phyloP scores from a whole-genome alignment of 2,329 filamentous ascomycete species.

The Sclerotinia borealis region DNA sequence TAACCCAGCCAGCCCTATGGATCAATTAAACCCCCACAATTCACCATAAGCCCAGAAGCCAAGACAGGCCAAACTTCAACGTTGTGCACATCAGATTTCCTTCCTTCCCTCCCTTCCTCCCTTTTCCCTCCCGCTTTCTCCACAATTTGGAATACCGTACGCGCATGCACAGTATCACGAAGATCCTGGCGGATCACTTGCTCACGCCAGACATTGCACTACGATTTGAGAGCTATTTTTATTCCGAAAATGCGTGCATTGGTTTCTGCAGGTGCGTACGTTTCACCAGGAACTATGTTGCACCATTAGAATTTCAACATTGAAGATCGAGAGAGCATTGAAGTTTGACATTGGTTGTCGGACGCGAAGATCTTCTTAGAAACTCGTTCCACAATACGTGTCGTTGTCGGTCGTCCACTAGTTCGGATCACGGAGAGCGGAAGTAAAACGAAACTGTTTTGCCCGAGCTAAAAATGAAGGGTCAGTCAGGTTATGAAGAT shows the following conservation, averaged over 20 bases:
- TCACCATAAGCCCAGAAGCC: neutral
- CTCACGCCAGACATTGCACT: neutral
- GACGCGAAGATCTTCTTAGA: neutral
- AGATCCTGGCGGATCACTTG: conserved; percentile 5
- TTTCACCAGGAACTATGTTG: neutral
- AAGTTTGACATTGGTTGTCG: neutral
- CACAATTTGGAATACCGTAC: neutral
- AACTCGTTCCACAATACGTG: neutral
- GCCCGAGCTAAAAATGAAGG: neutral
- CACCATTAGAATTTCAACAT: neutral
- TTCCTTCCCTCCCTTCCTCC: neutral
- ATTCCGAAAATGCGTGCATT: neutral
- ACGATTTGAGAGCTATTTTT: neutral
- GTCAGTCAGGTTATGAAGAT: neutral
- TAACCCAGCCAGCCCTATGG: neutral
- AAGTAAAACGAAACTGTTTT: neutral
- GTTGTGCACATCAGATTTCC: neutral
- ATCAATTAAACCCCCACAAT: neutral
- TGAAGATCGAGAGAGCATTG: neutral
- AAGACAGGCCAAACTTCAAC: neutral
- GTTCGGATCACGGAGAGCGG: neutral
- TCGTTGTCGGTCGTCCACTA: neutral
- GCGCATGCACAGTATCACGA: neutral
- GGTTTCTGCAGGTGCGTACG: neutral
- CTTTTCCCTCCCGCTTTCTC: neutral